Percentiles rank a stretch among this genome's conserved stretches.
Conservation (phyloP, 2,329 filamentous ascomycete species). For the Phyllachora maydis region DNA sequence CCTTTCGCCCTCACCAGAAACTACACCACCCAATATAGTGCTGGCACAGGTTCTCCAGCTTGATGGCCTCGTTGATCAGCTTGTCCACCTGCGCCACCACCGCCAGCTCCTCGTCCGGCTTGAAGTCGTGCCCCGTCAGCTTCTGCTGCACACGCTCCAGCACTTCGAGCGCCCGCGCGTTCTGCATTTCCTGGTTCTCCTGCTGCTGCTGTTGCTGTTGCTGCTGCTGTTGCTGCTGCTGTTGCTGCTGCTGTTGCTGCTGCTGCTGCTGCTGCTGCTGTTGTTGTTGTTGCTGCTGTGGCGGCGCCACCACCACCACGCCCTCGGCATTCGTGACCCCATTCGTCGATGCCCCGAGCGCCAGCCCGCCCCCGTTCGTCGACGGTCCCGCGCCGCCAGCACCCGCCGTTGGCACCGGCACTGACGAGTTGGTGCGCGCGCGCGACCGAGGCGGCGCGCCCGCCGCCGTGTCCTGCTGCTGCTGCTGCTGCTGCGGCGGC, state of each 20-base stretch:
- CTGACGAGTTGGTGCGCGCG: slow-evolving; percentile 38
- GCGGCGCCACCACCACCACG: neutral
- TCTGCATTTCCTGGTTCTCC: slow-evolving; percentile 60
- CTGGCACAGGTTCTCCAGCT: slow-evolving; percentile 92
- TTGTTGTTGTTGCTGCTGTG: slow-evolving; percentile 10
- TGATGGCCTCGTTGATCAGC: slow-evolving; percentile 85
- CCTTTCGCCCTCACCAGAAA: slow-evolving; percentile 86
- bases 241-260: neutral
- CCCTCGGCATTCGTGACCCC: slow-evolving; percentile 15
- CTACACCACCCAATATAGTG: slow-evolving; percentile 99
- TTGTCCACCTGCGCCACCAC: slow-evolving; percentile 84
- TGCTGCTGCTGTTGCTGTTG: slow-evolving; percentile 3
- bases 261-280: neutral
- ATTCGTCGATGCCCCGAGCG: too few relatives aligned
- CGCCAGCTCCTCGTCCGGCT: slow-evolving; percentile 62
- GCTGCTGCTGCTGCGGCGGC: too few relatives aligned
- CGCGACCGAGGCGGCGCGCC: slow-evolving; percentile 27
- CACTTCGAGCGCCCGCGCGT: slow-evolving; percentile 80
- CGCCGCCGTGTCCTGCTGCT: slow-evolving; percentile 7
- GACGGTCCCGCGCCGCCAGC: too few relatives aligned
- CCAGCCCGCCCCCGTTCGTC: too few relatives aligned
- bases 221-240: slow-evolving; percentile 6
- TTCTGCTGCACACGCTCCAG: slow-evolving; percentile 87
- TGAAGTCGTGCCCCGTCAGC: slow-evolving; percentile 84
- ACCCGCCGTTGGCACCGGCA: slow-evolving; percentile 13